Evolutionary conservation across 2,329 filamentous ascomycete species (phyloP).

Genomic region (Malbranchea zuffiana): DNA sequence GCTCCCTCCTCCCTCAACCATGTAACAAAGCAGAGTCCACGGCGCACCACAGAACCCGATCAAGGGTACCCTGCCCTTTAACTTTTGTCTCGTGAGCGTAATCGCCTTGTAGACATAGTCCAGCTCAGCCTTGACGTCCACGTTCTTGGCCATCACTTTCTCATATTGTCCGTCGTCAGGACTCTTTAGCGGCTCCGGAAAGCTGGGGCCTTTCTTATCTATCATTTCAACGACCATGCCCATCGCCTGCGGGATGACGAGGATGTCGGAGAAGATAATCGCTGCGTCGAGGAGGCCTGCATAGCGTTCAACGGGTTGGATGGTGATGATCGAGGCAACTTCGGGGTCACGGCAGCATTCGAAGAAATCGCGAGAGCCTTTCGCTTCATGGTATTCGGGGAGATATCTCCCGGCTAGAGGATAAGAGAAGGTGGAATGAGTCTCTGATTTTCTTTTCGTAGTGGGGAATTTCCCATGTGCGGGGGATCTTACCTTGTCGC

Average conservation of each 20-base stretch:
- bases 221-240: slow-evolving; percentile 99
- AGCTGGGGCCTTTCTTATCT: slow-evolving; percentile 91
- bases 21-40: slow-evolving; percentile 96
- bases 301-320: slow-evolving; percentile 90
- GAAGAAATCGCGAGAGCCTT: slow-evolving; percentile 87
- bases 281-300: slow-evolving; percentile 85
- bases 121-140: slow-evolving; percentile 75
- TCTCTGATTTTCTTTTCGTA: slow-evolving; percentile 2
- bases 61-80: slow-evolving; percentile 77
- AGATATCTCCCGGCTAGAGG: slow-evolving; percentile 80
- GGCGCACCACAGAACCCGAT: slow-evolving; percentile 96
- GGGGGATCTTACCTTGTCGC: slow-evolving; percentile 66
- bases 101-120: slow-evolving; percentile 96
- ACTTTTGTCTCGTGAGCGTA: slow-evolving; percentile 76
- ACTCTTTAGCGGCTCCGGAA: slow-evolving; percentile 68
- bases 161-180: slow-evolving; percentile 77
- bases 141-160: slow-evolving; percentile 61
- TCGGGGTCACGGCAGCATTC: slow-evolving; percentile 91
- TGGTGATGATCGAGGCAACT: slow-evolving; percentile 81
- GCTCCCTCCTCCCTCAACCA: slow-evolving; percentile 94
- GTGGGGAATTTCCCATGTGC: slow-evolving; percentile 1
- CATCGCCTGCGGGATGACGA: slow-evolving; percentile 95
- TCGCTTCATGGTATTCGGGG: slow-evolving; percentile 93
- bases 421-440: not conserved
- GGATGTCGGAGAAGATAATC: slow-evolving; percentile 98